Conservation (phyloP, 768 basidiomycete species). For the Daedaleopsis sinensis region DNA sequence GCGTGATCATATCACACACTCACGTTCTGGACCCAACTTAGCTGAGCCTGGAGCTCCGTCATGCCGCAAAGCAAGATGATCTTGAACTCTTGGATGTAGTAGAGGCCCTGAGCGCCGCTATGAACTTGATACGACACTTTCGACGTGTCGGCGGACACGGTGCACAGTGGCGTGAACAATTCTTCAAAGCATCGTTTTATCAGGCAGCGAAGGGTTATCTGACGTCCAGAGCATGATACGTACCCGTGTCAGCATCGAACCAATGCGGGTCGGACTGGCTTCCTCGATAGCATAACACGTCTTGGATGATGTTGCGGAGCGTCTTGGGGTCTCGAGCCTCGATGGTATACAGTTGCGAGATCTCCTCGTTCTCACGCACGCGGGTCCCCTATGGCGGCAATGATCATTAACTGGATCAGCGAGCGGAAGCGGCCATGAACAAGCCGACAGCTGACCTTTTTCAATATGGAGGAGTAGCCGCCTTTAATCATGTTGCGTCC, state of each 20-base stretch:
- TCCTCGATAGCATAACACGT: constrained; percentile 38
- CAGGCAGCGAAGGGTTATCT: too few relatives aligned
- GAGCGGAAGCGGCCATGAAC: background rate
- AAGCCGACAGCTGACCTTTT: constrained; percentile 7
- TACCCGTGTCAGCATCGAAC: constrained; percentile 39
- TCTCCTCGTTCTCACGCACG: constrained; percentile 1
- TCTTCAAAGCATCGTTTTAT: constrained; percentile 22
- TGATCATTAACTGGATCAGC: constrained; percentile 8
- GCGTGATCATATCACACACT: background rate
- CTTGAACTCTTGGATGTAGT: constrained; percentile 38
- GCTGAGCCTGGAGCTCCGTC: constrained; percentile 49
- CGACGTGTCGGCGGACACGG: constrained; percentile 36
- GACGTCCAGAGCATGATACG: background rate
- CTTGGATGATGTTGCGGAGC: constrained; percentile 26
- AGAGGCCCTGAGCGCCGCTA: constrained; percentile 13
- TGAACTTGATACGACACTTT: constrained; percentile 13
- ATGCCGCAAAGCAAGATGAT: constrained; percentile 47
- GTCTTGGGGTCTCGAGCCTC: background rate
- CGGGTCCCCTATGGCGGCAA: constrained; percentile 1
- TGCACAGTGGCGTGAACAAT: constrained; percentile 38
- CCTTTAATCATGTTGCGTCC: constrained; percentile 5
- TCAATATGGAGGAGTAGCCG: constrained; percentile 13
- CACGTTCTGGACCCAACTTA: constrained; percentile 45
- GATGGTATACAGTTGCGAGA: background rate
- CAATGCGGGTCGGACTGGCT: constrained; percentile 30